Evolutionary conservation across 768 basidiomycete genomes (phyloP), one percentile per base, ranked within the genome.

Genomic region (Tricholoma saponaceum): DNA sequence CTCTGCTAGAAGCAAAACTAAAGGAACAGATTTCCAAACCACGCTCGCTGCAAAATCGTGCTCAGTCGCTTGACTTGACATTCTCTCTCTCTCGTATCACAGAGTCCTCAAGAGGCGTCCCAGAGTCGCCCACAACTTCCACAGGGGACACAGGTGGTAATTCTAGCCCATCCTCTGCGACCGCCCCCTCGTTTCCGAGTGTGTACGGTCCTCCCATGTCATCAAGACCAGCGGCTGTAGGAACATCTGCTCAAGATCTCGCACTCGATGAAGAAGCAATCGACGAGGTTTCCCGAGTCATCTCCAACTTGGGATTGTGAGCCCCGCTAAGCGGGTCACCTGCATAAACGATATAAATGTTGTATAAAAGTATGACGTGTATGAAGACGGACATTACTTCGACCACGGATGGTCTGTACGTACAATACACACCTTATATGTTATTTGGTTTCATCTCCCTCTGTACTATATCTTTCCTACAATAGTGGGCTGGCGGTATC

Each of bases 31-130:
- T 79, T 59, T 76, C 79, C 32, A 92, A 92, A 72, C 90, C 90
- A 4, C 87, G 92, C 50, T 88, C 90, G 4, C 74, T 93, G 60
- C 86, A 86, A 60, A 92, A 92, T 64, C 88, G 93, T 16, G 93
- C 93, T 0, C 93, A 95, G 69, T 92, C 89, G 4, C 85, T 96
- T 49, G 93, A 96, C 68, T 75, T 96, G 62, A 92, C 90, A 0
- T 85, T 85, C 62, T 93, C 92, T 5, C 79, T 94, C 28, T 86
- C 85, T n/a, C 86, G 85, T 54, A 91, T 92, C 63, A 84, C 85
- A 4, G 91, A 91, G 66, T 80, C 84, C 18, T 67, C 75, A 41
- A 73, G 86, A 46, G 80, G 82, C 23, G 85, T 83, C 37, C 89
- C 90, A 1, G 89, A 91, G 51, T 93, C 90, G 1, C 90, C 90